Percentiles rank a stretch among this genome's conserved stretches.
These are phyloP conservation scores for Leishmania braziliensis DNA, from an alignment of 208 protist genomes.

Conservation along the genomic window DNA sequence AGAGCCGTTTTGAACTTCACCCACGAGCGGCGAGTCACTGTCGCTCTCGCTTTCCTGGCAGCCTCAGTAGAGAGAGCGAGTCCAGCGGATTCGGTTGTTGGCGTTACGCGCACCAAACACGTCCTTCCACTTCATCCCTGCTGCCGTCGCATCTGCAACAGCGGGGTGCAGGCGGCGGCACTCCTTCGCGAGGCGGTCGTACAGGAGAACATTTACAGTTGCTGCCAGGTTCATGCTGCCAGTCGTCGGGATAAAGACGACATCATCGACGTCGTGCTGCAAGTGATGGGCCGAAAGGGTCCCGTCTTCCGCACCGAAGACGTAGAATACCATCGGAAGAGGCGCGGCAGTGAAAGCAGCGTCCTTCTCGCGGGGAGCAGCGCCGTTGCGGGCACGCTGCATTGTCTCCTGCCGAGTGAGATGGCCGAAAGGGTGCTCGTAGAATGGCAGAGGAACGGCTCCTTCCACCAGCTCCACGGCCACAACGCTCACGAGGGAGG, in stretches of 20 bases:
- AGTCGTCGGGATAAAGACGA: conserved; percentile 67
- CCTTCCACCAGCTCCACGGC: conserved; percentile 70
- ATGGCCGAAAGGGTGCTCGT: conserved; percentile 34
- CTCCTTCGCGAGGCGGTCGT: conserved; percentile 66
- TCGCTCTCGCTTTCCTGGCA: background rate
- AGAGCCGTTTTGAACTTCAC: background rate
- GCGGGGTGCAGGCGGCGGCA: conserved; percentile 16
- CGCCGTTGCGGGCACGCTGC: background rate
- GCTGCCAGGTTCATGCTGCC: conserved; percentile 80
- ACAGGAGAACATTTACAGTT: conserved; percentile 73
- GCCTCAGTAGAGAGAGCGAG: background rate
- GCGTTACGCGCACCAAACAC: conserved; percentile 48
- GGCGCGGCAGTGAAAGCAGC: background rate
- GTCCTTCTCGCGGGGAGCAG: background rate
- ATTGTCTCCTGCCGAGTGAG: background rate
- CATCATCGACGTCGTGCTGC: conserved; percentile 49
- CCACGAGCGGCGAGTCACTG: background rate
- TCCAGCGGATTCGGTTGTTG: conserved; percentile 53
- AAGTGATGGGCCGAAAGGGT: conserved; percentile 46
- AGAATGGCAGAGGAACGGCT: conserved; percentile 44
- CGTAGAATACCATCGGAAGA: conserved; percentile 55
- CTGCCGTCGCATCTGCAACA: background rate
- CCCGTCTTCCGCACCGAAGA: conserved; percentile 72
- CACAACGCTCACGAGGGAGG: conserved; percentile 33
- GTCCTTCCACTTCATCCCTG: conserved; percentile 10